A percentile compares a stretch with the other conserved stretches of the same genome.
phyloP scores from a whole-genome alignment of 768 basidiomycete genomes.

The Boletus sensibilis region DNA sequence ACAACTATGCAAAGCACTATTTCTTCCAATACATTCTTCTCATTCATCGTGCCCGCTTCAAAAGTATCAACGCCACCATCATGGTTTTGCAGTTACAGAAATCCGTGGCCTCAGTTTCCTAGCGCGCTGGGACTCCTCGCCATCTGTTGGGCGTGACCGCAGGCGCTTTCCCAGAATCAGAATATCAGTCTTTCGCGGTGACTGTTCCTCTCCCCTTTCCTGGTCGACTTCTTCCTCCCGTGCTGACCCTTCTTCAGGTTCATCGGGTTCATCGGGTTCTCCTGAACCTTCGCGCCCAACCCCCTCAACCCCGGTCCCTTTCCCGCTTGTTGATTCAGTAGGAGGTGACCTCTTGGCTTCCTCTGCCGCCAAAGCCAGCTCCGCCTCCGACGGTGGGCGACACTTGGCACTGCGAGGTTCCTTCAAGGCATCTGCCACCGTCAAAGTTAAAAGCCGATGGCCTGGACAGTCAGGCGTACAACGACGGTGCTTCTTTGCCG shows the following conservation, averaged over 20 bases:
- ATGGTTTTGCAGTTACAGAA: not conserved
- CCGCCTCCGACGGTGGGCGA: constrained; percentile 21
- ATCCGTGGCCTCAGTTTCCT: constrained; percentile 17
- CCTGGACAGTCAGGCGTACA: constrained; percentile 24
- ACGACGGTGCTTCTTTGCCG: constrained; percentile 19
- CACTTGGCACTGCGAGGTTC: constrained; percentile 25
- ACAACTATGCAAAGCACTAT: not conserved
- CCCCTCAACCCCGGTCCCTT: not conserved
- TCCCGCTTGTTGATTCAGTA: not conserved
- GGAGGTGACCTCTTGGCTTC: constrained; percentile 2
- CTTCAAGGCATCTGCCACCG: constrained; percentile 14
- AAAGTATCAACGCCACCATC: not conserved
- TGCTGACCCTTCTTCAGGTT: constrained; percentile 9
- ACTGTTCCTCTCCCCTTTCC: not conserved
- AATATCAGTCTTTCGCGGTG: not conserved
- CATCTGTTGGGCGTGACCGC: constrained; percentile 11
- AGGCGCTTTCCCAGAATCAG: constrained; percentile 15
- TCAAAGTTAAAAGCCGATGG: constrained; percentile 19
- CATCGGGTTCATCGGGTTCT: constrained; percentile 12
- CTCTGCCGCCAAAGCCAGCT: constrained; percentile 15
- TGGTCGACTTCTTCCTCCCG: constrained; percentile 5
- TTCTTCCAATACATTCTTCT: not conserved
- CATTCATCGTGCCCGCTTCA: not conserved
- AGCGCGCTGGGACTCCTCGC: constrained; percentile 11
- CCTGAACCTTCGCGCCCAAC: constrained; percentile 4